phyloP scores from a whole-genome alignment of 2,329 filamentous ascomycete species.

The Aspergillus pseudoviridinutans region DNA sequence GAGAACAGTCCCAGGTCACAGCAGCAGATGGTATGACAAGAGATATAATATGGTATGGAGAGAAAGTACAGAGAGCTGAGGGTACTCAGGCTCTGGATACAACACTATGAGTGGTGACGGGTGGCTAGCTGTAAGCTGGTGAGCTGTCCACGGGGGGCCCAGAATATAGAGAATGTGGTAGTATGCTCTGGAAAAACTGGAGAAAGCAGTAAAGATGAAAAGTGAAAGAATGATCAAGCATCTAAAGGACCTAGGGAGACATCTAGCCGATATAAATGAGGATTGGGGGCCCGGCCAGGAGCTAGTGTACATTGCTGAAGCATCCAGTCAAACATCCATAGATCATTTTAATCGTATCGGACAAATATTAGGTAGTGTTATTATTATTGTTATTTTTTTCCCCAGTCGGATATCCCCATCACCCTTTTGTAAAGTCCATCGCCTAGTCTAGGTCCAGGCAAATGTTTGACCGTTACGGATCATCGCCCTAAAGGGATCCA shows the following conservation, averaged over 20 bases:
- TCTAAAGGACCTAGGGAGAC: background rate
- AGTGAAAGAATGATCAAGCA: background rate
- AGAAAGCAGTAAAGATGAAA: background rate
- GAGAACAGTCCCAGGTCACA: background rate
- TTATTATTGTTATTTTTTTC: background rate
- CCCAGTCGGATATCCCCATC: background rate
- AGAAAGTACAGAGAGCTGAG: background rate
- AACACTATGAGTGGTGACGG: background rate
- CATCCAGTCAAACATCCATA: background rate
- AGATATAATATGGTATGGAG: background rate
- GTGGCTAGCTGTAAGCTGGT: background rate
- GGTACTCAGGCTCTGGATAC: background rate
- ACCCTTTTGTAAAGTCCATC: background rate
- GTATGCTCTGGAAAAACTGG: background rate
- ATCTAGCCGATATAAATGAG: background rate
- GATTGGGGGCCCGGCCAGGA: background rate
- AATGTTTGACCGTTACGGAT: conserved; percentile 3
- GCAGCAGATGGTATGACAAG: background rate
- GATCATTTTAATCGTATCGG: background rate
- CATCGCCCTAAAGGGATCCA: background rate
- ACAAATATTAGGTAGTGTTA: background rate
- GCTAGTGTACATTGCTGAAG: background rate
- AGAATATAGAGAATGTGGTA: background rate
- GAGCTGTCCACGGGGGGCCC: background rate
- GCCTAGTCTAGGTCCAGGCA: background rate